phyloP scores from a whole-genome alignment of 2,329 filamentous ascomycete genomes.

The Fusarium phyllophilum region DNA sequence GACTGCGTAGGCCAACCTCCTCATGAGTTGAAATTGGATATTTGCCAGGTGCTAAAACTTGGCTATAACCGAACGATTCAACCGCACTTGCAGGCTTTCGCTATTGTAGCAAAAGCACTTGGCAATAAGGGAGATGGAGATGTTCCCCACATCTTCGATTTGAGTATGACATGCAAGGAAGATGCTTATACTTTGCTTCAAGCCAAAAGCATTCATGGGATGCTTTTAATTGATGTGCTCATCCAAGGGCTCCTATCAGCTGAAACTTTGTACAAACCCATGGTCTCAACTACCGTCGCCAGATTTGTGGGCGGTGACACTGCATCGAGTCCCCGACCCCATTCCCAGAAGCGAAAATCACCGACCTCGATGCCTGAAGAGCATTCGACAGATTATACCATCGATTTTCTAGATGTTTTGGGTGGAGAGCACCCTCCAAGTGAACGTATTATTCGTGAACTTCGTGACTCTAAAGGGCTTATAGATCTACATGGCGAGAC shows the following conservation, averaged over 20 bases:
- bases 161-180: neutral
- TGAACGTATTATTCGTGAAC: fast-evolving
- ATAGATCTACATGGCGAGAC: neutral
- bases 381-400: neutral
- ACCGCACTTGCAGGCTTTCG: neutral
- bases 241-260: neutral
- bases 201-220: neutral
- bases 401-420: fast-evolving
- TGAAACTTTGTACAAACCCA: fast-evolving
- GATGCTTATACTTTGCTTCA: neutral
- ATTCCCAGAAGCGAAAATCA: fast-evolving
- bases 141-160: fast-evolving
- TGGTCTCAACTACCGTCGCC: fast-evolving
- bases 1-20: fast-evolving
- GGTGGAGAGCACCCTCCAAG: fast-evolving
- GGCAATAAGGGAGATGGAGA: no score
- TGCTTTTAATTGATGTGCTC: neutral
- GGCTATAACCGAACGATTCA: fast-evolving
- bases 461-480: fast-evolving
- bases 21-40: neutral
- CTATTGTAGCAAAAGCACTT: neutral
- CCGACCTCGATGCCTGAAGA: neutral
- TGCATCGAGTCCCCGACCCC: fast-evolving
- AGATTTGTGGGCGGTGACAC: fast-evolving
- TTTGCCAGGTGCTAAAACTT: neutral